Percentiles rank a stretch among this genome's conserved stretches.
Conservation (phyloP, 106 monocot genomes). For the Dendrobium huoshanense region DNA sequence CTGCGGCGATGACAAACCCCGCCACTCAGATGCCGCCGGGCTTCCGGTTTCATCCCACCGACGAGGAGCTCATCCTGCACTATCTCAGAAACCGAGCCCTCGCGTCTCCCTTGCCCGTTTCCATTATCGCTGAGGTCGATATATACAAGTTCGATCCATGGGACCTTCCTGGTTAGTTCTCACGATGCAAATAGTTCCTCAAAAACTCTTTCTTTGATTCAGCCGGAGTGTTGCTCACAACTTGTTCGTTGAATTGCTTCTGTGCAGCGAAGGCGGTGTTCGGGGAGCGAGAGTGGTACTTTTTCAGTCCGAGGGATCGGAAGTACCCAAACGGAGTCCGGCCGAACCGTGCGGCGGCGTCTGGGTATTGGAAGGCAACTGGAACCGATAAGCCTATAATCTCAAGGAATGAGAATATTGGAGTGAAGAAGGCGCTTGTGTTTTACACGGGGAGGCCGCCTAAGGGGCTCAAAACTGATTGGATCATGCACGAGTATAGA, state of each 20-base stretch:
- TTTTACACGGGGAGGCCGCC: constrained; percentile 61
- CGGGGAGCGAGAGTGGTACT: constrained; percentile 55
- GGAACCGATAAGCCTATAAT: constrained; percentile 53
- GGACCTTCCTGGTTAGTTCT: constrained; percentile 39
- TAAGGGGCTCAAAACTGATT: constrained; percentile 55
- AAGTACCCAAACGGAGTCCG: constrained; percentile 42
- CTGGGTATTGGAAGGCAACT: constrained; percentile 56
- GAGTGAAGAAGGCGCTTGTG: constrained; percentile 59
- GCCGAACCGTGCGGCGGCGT: constrained; percentile 40
- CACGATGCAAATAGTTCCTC: not conserved
- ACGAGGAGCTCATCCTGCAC: constrained; percentile 55
- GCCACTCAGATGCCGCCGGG: constrained; percentile 42
- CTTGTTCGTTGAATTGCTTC: not conserved
- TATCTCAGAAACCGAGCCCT: constrained; percentile 33
- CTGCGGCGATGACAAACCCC: constrained; percentile 32
- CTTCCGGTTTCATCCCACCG: constrained; percentile 67
- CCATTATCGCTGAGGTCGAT: constrained; percentile 62
- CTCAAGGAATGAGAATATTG: constrained; percentile 13
- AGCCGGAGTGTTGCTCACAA: not conserved
- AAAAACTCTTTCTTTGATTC: not conserved
- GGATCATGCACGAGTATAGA: constrained; percentile 90
- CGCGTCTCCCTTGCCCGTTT: constrained; percentile 17
- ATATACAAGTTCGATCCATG: constrained; percentile 57
- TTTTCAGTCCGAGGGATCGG: constrained; percentile 41
- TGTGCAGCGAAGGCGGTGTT: constrained; percentile 45